These are phyloP conservation scores for Trypanosoma brucei DNA, from an alignment of 208 protist species.

Conservation along the genomic window DNA sequence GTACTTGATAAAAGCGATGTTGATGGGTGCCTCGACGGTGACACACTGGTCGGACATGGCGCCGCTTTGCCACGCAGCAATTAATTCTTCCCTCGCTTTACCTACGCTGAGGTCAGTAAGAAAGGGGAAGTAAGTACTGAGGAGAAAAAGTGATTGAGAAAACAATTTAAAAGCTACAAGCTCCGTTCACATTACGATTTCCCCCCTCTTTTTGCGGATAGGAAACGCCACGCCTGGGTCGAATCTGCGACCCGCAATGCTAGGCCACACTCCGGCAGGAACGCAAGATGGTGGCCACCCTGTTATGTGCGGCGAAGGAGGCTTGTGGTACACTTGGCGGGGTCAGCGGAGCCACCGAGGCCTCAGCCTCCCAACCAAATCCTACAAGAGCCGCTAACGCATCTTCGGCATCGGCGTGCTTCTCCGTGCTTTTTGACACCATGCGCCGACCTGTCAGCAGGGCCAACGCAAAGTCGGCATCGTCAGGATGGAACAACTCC, in stretches of 20 bases:
- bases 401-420: slow-evolving; percentile 2
- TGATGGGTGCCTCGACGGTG: slow-evolving; percentile 95
- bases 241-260: no score
- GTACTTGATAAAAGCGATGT: slow-evolving; percentile 99
- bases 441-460: neutral
- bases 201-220: no score
- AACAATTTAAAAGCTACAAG: no score
- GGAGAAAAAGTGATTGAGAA: no score
- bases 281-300: slow-evolving; percentile 4
- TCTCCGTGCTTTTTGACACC: neutral
- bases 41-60: slow-evolving; percentile 24
- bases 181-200: no score
- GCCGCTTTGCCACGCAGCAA: slow-evolving; percentile 2
- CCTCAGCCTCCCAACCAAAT: slow-evolving; percentile 15
- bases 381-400: slow-evolving; percentile 2
- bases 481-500: slow-evolving; percentile 23
- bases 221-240: no score
- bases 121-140: no score
- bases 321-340: slow-evolving; percentile 1
- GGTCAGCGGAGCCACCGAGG: neutral
- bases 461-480: slow-evolving; percentile 11
- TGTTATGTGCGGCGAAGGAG: neutral
- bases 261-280: neutral
- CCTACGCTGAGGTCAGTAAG: no score
- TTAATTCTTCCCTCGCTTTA: neutral